Evolutionary conservation across 202 grass and related monocot genomes (phyloP), one percentile per base, ranked within the genome.

Genomic region (Carex arenaria): DNA sequence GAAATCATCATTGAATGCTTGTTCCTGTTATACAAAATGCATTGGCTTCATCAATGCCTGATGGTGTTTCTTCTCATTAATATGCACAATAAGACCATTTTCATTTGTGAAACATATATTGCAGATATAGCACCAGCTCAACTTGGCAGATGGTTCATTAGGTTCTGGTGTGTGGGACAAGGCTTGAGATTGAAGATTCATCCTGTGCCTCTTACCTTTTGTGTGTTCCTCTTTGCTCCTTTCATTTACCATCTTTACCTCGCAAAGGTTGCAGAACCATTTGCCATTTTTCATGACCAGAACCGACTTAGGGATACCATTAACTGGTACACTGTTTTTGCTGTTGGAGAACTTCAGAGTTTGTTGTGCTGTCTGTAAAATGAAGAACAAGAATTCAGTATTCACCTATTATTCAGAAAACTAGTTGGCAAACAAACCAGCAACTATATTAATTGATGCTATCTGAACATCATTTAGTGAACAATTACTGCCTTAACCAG

Each of bases 181-280:
- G 31, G 61, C 20, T 81, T 77, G 52, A 68, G 66, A 20, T 26
- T 81, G 38, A 36, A 82, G 80, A 32, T 82, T 82, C 20, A 11
- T 9, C 28, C 14, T 57, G 64, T 82, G 80, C 62, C 36, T 82
- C 61, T 69, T 82, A 64, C 80, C 80, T 26, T 82, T 67, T 28
- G 69, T 13, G 80, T 82, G 80, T 15, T 26, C 17, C 30, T 82
- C 80, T 68, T 54, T 53, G 80, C 0, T 9, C 61, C 31, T 82
- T 19, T 52, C 49, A 54, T 3, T 53, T 4, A 36, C 13, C 15
- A 5, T 12, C 51, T 54, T 82, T 36, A n/a, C 51, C 5, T 82
- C 20, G 17, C 80, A 82, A 82, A 82, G 80, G 23, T 49, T 82
- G 30, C 80, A 82, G 80, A 53, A 67, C 80, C 80, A 82, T 22